Conservation (phyloP, 495 filamentous ascomycete genomes). For the Cercophora newfieldiana region DNA sequence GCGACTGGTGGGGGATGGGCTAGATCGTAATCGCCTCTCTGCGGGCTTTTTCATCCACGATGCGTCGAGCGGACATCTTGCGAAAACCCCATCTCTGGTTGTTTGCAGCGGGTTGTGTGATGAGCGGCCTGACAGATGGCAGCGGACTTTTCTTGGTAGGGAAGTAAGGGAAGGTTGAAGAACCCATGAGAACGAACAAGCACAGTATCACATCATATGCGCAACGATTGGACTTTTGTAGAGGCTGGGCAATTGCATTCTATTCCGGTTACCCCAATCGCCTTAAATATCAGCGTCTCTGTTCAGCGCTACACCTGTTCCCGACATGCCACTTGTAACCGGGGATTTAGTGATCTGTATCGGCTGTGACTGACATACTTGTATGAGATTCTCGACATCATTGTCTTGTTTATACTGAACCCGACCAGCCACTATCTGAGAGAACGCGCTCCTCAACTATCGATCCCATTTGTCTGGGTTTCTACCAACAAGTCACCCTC, state of each 20-base stretch:
- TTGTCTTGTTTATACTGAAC: too few relatives aligned
- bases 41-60: neutral
- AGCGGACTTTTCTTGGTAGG: conserved; percentile 2
- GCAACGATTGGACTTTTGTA: conserved; percentile 20
- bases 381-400: too few relatives aligned
- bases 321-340: too few relatives aligned
- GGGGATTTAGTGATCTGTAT: too few relatives aligned
- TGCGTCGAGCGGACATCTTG: neutral
- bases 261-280: conserved; percentile 14
- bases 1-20: conserved; percentile 13
- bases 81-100: neutral
- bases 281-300: neutral
- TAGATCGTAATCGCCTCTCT: conserved; percentile 14
- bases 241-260: conserved; percentile 26
- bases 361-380: too few relatives aligned
- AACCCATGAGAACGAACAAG: conserved; percentile 21
- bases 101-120: neutral
- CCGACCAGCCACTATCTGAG: too few relatives aligned
- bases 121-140: neutral
- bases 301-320: too few relatives aligned
- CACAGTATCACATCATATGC: conserved; percentile 23
- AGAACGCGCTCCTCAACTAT: too few relatives aligned
- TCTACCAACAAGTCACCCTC: too few relatives aligned
- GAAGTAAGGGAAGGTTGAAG: conserved; percentile 12
- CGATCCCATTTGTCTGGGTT: too few relatives aligned